phyloP scores from a whole-genome alignment of 148 eudicot species.

The Talinum fruticosum region DNA sequence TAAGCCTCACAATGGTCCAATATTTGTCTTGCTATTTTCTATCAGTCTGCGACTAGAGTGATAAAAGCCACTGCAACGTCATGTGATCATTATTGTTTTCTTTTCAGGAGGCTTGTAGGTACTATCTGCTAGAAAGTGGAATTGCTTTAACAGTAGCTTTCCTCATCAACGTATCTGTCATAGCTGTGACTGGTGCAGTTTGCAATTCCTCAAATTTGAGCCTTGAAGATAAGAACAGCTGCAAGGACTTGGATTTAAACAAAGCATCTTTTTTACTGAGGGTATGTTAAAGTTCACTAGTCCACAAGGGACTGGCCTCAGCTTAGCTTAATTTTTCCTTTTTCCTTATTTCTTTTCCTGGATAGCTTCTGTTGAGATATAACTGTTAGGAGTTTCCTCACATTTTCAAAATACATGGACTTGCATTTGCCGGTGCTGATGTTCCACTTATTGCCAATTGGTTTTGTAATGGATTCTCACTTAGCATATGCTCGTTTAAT shows the following conservation, averaged over 20 bases:
- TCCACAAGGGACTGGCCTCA: not conserved
- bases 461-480: not conserved
- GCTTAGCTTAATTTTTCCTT: not conserved
- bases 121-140: slow-evolving; percentile 88
- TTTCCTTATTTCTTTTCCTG: not conserved
- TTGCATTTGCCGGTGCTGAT: not conserved
- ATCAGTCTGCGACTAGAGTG: no score
- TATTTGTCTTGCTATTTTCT: not conserved
- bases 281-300: slow-evolving; percentile 33
- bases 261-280: slow-evolving; percentile 87
- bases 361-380: not conserved
- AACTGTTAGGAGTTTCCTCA: no score
- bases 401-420: not conserved
- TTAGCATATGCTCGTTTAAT: not conserved
- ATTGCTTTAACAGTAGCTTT: slow-evolving; percentile 79
- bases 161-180: slow-evolving; percentile 83
- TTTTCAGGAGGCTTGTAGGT: slow-evolving; percentile 92
- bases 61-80: not conserved
- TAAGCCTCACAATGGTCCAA: not conserved
- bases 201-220: slow-evolving; percentile 67
- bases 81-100: not conserved
- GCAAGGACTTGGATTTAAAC: slow-evolving; percentile 81
- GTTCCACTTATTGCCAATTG: not conserved
- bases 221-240: slow-evolving; percentile 60
- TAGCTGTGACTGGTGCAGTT: slow-evolving; percentile 92